phyloP scores from a whole-genome alignment of 805 yeast genomes.

The Hanseniaspora occidentalis region DNA sequence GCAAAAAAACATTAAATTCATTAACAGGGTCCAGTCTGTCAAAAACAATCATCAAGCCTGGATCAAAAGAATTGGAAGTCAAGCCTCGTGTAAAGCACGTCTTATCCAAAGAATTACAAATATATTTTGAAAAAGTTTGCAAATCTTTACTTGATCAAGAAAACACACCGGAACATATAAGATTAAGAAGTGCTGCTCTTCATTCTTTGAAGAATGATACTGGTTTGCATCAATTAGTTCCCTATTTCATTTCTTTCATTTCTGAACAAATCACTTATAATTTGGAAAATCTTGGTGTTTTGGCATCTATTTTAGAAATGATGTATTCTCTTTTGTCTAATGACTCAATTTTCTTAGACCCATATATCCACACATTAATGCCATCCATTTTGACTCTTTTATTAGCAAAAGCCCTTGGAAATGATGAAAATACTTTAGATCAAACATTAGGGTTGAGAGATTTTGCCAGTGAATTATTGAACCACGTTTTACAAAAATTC shows the following conservation, averaged over 20 bases:
- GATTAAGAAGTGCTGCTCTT: constrained; percentile 65
- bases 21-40: not conserved
- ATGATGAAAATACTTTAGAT: constrained; percentile 24
- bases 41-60: constrained; percentile 18
- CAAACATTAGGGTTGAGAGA: constrained; percentile 58
- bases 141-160: constrained; percentile 41
- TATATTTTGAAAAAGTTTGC: constrained; percentile 84
- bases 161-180: constrained; percentile 27
- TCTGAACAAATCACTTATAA: constrained; percentile 92
- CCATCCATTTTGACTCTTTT: constrained; percentile 89
- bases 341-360: constrained; percentile 79
- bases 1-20: not conserved
- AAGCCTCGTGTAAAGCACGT: constrained; percentile 93
- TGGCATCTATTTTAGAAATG: constrained; percentile 80
- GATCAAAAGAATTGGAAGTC: constrained; percentile 43
- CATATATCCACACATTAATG: constrained; percentile 91
- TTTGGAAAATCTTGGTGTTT: constrained; percentile 52
- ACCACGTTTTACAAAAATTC: constrained; percentile 64
- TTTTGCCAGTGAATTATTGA: constrained; percentile 72
- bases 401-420: constrained; percentile 79
- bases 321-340: constrained; percentile 75
- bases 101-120: constrained; percentile 82
- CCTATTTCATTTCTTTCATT: constrained; percentile 89
- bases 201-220: constrained; percentile 82
- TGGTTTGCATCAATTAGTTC: constrained; percentile 92